Evolutionary conservation across 2,329 filamentous ascomycete species (phyloP), one percentile per base, ranked within the genome.

Genomic region (Penicillium sp.): DNA sequence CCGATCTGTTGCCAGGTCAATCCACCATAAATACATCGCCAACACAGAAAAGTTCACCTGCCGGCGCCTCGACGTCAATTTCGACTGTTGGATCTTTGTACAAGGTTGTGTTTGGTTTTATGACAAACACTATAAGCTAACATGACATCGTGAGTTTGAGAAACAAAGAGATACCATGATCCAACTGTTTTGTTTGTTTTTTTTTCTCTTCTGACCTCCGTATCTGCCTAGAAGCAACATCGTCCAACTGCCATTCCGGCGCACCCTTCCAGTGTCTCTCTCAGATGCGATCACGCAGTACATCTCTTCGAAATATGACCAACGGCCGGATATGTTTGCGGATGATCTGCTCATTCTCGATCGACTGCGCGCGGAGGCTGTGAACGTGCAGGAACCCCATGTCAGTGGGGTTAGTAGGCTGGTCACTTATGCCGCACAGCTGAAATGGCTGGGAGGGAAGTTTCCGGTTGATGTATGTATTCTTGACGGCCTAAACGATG

Each of bases 221-320:
- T 43, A 20, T 43, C 20, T 43, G n/a, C 9, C 40, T 35, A 55
- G 52, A 47, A 78, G 75, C 52, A 79, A 77, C 60, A 75, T 79
- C 56, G 82, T 96, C 56, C 85, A 87, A 70, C 81, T 96, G 61
- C 92, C 93, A 8, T 97, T 97, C 75, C 90, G 93, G 65, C 89
- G 87, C 69, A 93, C 91, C 52, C 85, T 89, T 62, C 82, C 87
- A 57, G 80, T 96, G 42, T 88, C 88, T 58, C 82, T 97, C 60
- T 88, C 90, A 55, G 81, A 84, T 60, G 89, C 91, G 50, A 91
- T 99, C 71, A 91, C 90, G 62, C 87, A 94, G 71, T 97, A 99
- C 78, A 97, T 99, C 68, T 96, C 91, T 60, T 88, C 85, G 73
- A 97, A 97, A 81, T 97, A 97, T 87, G 93, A 97, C 74, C 94